These are phyloP conservation scores for Phtheirospermum japonicum DNA, from an alignment of 257 asterid species.

Conservation along the genomic window DNA sequence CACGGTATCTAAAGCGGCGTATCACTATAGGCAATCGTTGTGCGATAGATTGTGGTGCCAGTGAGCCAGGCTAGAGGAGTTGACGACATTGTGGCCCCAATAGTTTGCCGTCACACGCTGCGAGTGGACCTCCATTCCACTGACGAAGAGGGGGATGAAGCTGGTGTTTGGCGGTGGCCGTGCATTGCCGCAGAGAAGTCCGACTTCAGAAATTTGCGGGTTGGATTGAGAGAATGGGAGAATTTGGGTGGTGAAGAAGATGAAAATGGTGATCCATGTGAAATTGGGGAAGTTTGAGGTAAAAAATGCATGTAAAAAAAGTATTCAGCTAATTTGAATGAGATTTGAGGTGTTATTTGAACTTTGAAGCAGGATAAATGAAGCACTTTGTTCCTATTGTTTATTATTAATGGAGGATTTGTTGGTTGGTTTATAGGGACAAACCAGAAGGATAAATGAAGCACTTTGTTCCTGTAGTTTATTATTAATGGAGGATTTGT, in stretches of 20 bases:
- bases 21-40: constrained; percentile 78
- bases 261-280: too few relatives aligned
- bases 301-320: too few relatives aligned
- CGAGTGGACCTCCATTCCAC: constrained; percentile 60
- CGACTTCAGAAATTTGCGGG: constrained; percentile 66
- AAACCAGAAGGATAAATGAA: too few relatives aligned
- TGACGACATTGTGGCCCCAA: constrained; percentile 43
- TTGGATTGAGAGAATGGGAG: constrained; percentile 35
- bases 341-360: too few relatives aligned
- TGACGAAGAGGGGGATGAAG: constrained; percentile 52
- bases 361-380: constrained; percentile 1
- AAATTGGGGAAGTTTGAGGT: too few relatives aligned
- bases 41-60: constrained; percentile 59
- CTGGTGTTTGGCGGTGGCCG: constrained; percentile 35
- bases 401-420: not conserved
- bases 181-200: constrained; percentile 49
- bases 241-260: too few relatives aligned
- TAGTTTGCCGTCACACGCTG: constrained; percentile 40
- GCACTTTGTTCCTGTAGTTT: too few relatives aligned
- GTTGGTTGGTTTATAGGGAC: too few relatives aligned
- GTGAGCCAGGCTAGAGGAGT: constrained; percentile 48
- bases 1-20: constrained; percentile 51
- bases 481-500: too few relatives aligned
- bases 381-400: not conserved
- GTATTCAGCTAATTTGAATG: too few relatives aligned